Evolutionary conservation across 805 yeast genomes (phyloP), one percentile per base, ranked within the genome.

Genomic region (Wickerhamiella spandovensis): DNA sequence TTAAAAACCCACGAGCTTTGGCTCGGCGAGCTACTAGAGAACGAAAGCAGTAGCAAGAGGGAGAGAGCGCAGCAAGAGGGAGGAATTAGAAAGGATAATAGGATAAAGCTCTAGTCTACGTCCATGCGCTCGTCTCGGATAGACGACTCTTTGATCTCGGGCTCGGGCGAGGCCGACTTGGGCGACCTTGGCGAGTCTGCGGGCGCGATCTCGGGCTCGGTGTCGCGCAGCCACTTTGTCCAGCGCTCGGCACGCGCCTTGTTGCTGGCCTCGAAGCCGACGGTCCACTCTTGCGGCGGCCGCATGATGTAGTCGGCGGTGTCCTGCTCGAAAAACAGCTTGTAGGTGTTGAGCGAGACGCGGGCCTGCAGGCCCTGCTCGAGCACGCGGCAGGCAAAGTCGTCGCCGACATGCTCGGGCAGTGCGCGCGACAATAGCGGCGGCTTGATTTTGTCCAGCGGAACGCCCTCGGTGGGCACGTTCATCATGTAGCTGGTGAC

Each of bases 401-500:
- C 59, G 41, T 56, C 55, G 30, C 52, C 58, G 3, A 53, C 56
- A 4, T 55, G 57, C 42, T 59, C 64, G 35, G 59, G 59, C 41
- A 69, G 50, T 39, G 66, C 58, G 23, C 73, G 64, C 57, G 79
- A 82, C 56, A 85, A 69, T 66, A 90, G 84, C 23, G 97, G 97
- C 65, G 86, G 72, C 54, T 76, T 75, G 50, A 92, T 75, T 56
- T 79, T 79, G 43, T 83, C 79, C 18, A 85, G 78, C 17, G 87
- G 81, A 17, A 92, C 83, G 28, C 97, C 97, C 66, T 92, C 99
- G 2, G 99, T 92, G 38, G 98, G 97, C 60, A 87, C 95, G 2
- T 95, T 83, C 84, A 92, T 83, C 43, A 89, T 77, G 65, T 84
- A 92, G 43, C 95, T 84, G 0, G 97, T 90, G 47, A 92, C 75